phyloP scores from a whole-genome alignment of 108 stramenopile genomes.

The Conticribra guillardii region DNA sequence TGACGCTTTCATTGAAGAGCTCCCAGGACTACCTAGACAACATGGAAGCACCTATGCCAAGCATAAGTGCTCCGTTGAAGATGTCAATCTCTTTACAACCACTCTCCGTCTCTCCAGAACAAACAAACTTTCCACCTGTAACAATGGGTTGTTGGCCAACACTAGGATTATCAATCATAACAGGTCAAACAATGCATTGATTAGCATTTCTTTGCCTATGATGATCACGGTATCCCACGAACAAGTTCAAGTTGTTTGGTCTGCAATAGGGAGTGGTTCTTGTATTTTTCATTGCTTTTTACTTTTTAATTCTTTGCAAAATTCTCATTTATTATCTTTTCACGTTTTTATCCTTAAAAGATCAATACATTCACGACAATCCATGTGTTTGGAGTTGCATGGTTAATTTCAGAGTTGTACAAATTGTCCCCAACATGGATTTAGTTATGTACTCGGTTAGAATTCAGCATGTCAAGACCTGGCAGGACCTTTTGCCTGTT shows the following conservation, averaged over 20 bases:
- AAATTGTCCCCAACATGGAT: conserved; percentile 57
- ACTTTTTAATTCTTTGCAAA: too few species aligned
- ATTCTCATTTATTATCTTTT: too few species aligned
- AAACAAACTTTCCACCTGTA: conserved; percentile 77
- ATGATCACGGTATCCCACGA: conserved; percentile 55
- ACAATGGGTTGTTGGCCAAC: conserved; percentile 63
- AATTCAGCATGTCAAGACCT: conserved; percentile 63
- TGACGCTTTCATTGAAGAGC: too few species aligned
- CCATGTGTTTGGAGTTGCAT: conserved; percentile 68
- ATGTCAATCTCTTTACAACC: conserved; percentile 72
- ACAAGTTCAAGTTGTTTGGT: conserved; percentile 61
- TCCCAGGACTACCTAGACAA: too few species aligned
- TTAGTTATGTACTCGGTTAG: conserved; percentile 46
- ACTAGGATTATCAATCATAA: conserved; percentile 75
- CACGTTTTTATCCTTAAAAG: conserved; percentile 13
- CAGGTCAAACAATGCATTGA: conserved; percentile 66
- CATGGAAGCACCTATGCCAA: too few species aligned
- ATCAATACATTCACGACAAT: conserved; percentile 62
- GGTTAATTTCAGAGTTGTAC: conserved; percentile 56
- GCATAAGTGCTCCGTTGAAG: conserved; percentile 84
- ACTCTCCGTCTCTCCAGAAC: conserved; percentile 66
- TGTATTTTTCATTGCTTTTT: not conserved
- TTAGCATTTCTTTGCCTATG: conserved; percentile 47
- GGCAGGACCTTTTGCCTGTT: conserved; percentile 67
- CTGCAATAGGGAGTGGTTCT: conserved; percentile 20